These are phyloP conservation scores for Fusarium torulosum DNA, from an alignment of 2,329 filamentous ascomycete genomes.

Conservation along the genomic window DNA sequence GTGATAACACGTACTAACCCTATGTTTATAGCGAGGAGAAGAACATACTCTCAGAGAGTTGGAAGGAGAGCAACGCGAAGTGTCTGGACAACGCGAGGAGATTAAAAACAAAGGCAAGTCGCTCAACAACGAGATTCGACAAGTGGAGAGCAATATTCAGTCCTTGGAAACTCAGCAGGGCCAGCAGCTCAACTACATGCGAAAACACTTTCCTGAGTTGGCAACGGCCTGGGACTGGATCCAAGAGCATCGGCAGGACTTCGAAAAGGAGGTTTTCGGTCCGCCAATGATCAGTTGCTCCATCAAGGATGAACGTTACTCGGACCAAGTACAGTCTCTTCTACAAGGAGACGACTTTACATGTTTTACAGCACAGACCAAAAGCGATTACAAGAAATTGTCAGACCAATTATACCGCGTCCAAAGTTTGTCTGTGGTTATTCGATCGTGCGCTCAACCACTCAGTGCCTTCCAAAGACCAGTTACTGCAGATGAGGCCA, in stretches of 20 bases:
- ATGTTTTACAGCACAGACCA: conserved; percentile 83
- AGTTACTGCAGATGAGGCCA: conserved; percentile 67
- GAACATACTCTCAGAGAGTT: conserved; percentile 69
- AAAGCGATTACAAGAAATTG: conserved; percentile 79
- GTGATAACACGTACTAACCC: conserved; percentile 41
- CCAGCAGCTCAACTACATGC: conserved; percentile 77
- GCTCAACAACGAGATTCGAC: conserved; percentile 55
- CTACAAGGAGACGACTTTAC: conserved; percentile 65
- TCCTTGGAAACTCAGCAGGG: conserved; percentile 80
- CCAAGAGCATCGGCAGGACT: conserved; percentile 74
- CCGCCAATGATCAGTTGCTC: conserved; percentile 86
- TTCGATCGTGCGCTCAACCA: conserved; percentile 71
- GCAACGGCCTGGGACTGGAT: conserved; percentile 85
- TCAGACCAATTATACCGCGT: conserved; percentile 72
- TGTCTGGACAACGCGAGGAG: conserved; percentile 56
- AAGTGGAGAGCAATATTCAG: conserved; percentile 63
- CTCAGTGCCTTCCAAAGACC: conserved; percentile 68
- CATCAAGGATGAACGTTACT: conserved; percentile 77
- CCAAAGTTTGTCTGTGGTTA: conserved; percentile 77
- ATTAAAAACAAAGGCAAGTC: conserved; percentile 58
- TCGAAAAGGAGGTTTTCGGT: conserved; percentile 82
- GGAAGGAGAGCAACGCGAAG: conserved; percentile 56
- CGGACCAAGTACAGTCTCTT: conserved; percentile 66
- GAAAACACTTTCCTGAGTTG: conserved; percentile 71
- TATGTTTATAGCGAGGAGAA: conserved; percentile 65